Conservation (phyloP, 2,329 filamentous ascomycete genomes). For the Tolypocladium tropicale region DNA sequence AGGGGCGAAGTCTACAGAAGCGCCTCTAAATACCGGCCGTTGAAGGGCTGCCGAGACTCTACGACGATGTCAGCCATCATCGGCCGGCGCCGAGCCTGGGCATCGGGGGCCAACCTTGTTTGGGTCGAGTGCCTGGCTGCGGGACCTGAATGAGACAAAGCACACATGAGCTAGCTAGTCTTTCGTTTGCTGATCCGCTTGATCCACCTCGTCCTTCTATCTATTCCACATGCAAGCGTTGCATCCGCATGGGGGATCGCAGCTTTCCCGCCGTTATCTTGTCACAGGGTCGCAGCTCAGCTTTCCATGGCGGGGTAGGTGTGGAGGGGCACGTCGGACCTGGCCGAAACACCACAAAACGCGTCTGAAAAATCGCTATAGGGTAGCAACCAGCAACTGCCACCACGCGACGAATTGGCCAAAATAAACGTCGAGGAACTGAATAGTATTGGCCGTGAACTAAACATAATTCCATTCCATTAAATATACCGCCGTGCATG, state of each 20-base stretch:
- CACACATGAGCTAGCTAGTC: neutral
- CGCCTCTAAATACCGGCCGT: neutral
- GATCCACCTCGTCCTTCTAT: neutral
- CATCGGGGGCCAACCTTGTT: neutral
- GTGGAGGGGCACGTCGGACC: neutral
- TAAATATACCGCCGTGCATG: no score
- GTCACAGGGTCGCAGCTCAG: neutral
- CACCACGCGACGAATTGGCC: no score
- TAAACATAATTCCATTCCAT: no score
- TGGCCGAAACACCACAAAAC: neutral
- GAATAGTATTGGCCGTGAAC: no score
- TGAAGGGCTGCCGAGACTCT: no score
- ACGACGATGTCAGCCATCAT: constrained; percentile 5
- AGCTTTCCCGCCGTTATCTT: neutral
- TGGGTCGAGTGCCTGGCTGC: neutral
- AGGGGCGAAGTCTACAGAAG: neutral
- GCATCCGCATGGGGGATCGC: neutral
- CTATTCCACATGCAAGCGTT: neutral
- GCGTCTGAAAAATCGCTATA: neutral
- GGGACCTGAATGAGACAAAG: neutral
- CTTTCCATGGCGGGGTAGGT: neutral
- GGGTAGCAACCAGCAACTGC: no score
- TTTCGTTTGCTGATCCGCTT: neutral
- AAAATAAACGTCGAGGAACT: no score
- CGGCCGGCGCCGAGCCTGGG: constrained; percentile 3